Evolutionary conservation across 306 rosid species (phyloP).

Genomic region (Ormosia semicastrata): DNA sequence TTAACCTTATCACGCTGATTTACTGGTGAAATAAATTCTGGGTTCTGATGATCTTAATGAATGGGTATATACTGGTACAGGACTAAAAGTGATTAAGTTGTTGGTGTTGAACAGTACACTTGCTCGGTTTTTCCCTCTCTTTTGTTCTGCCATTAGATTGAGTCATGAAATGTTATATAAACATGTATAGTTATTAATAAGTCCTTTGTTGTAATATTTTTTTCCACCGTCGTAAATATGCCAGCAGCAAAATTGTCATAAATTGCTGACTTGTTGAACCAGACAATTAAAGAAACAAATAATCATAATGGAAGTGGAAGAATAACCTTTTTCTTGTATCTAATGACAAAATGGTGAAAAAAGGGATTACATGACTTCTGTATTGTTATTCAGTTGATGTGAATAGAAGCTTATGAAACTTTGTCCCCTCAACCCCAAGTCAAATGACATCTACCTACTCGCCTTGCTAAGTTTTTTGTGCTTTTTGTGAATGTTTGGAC

Average conservation of each 20-base stretch:
- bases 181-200: neutral
- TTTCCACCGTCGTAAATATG: neutral
- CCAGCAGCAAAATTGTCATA: neutral
- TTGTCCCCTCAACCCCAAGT: no score
- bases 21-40: neutral
- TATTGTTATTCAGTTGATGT: neutral
- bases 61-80: neutral
- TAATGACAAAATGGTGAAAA: neutral
- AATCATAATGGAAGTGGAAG: no score
- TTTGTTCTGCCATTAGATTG: neutral
- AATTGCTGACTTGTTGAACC: neutral
- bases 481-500: neutral
- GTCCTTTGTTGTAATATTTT: neutral
- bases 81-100: neutral
- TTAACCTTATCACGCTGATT: neutral
- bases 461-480: neutral
- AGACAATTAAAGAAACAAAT: neutral
- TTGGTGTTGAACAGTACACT: neutral
- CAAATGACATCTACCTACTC: no score
- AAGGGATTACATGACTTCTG: neutral
- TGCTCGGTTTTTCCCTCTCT: neutral
- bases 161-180: neutral
- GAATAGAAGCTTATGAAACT: neutral
- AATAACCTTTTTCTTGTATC: neutral
- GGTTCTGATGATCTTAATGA: neutral